Conservation (phyloP, 495 filamentous ascomycete genomes). For the Xeromyces bisporus region DNA sequence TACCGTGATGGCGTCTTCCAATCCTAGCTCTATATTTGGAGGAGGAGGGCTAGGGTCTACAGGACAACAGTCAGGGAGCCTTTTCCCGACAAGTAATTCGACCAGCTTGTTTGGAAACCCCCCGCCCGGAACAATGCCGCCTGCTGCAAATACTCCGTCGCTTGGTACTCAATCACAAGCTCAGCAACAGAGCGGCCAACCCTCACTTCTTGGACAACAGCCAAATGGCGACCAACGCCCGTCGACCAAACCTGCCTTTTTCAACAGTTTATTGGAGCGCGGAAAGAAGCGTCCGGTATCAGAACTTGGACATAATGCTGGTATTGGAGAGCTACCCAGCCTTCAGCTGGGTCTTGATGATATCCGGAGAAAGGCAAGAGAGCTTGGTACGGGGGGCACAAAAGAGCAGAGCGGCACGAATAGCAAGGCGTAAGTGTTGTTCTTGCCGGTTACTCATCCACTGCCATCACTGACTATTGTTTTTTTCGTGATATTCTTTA, state of each 20-base stretch:
- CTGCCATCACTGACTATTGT: conserved; percentile 4
- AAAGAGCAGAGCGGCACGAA: conserved; percentile 31
- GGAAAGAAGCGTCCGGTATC: conserved; percentile 37
- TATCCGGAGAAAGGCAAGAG: conserved; percentile 66
- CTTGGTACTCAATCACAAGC: conserved; percentile 15
- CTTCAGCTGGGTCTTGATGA: conserved; percentile 76
- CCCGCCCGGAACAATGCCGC: conserved; percentile 9
- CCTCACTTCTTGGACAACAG: conserved; percentile 15
- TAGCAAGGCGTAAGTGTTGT: conserved; percentile 43
- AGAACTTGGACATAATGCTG: conserved; percentile 18
- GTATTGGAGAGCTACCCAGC: conserved; percentile 32
- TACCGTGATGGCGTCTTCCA: conserved; percentile 11
- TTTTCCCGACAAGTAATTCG: conserved; percentile 21
- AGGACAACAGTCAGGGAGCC: conserved; percentile 10
- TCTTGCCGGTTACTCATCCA: too few species aligned
- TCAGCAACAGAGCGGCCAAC: conserved; percentile 19
- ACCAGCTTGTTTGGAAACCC: conserved; percentile 14
- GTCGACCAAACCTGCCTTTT: conserved; percentile 49
- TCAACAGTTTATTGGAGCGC: conserved; percentile 71
- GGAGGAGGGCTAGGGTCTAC: conserved; percentile 15
- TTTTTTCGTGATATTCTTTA: background rate
- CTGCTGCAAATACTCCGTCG: conserved; percentile 10
- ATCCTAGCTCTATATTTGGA: conserved; percentile 20
- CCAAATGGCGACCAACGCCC: conserved; percentile 8
- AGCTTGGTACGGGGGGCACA: conserved; percentile 42